Base-by-base conservation (phyloP, 352 stramenopile genomes). In the Phytopythium ostracodes region DNA sequence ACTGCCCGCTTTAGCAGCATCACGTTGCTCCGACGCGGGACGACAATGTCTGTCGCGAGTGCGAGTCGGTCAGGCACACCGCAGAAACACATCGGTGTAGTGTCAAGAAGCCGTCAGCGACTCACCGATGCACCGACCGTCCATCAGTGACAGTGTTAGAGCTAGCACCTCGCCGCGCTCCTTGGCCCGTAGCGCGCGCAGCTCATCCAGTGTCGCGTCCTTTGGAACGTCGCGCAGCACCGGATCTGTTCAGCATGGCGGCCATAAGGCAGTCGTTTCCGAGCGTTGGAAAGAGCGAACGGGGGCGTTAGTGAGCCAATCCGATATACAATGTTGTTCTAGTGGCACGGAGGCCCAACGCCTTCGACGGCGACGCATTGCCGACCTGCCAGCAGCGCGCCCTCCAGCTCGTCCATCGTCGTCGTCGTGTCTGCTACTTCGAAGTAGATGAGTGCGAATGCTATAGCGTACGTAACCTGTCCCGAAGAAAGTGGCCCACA, bases 111-210 rank as follows among this genome's bases (percentile, higher is more conserved):
- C 22, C 35, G n/a, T 5, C 22, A 35, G 14, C 29, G 17, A 56
- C 14, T 49, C 33, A 72, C 66, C 27, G 18, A 68, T 52, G 49
- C 50, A 38, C 24, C 58, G 31, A 15, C 59, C 25, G 35, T 70
- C 50, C 38, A 73, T 50, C 5, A 66, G 64, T 27, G 43, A 18
- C 25, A 73, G 55, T 7, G 31, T 25, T 8, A 73, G 51, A 7
- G 60, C 52, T 29, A 70, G 60, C 59, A 53, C 50, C 9, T 71
- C 43, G 54, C 67, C 63, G 6, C 58, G 11, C 29, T 43, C 63
- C 44, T 20, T 22, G 29, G 63, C 66, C 22, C 47, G 63, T n/a
- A 63, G 52, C 29, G 35, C 42, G 56, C 58, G 54, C 25, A 73
- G 63, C 58, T 73, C 52, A 15, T 53, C 42, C 35, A 64, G 42